phyloP scores from a whole-genome alignment of 768 basidiomycete genomes.

The Lactarius deliciosus region DNA sequence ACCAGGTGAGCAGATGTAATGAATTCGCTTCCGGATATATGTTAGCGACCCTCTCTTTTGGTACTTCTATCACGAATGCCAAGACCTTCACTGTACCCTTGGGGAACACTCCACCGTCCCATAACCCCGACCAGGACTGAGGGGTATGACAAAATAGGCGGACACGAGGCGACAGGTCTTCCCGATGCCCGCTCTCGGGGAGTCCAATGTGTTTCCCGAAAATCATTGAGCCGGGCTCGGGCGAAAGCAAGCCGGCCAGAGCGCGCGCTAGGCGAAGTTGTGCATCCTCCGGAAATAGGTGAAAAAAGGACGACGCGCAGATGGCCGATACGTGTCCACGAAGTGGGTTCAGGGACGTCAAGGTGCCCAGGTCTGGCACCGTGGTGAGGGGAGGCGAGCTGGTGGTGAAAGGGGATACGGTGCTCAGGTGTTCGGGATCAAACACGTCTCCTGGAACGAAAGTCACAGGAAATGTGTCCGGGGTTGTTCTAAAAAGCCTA shows the following conservation, averaged over 20 bases:
- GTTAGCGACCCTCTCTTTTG: neutral
- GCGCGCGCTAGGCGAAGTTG: slow-evolving; percentile 45
- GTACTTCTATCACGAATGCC: slow-evolving; percentile 14
- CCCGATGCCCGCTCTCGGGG: slow-evolving; percentile 36
- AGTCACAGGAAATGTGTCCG: slow-evolving; percentile 50
- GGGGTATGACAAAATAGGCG: slow-evolving; percentile 39
- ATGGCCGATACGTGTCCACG: slow-evolving; percentile 49
- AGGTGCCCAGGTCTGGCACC: slow-evolving; percentile 33
- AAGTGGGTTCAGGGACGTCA: slow-evolving; percentile 47
- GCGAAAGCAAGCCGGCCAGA: slow-evolving; percentile 45
- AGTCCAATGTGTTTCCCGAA: slow-evolving; percentile 44
- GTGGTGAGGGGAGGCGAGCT: slow-evolving; percentile 29
- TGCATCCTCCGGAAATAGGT: slow-evolving; percentile 44
- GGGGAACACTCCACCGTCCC: slow-evolving; percentile 41
- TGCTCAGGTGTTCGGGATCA: slow-evolving; percentile 44
- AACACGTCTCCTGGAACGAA: slow-evolving; percentile 60
- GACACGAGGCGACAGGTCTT: neutral
- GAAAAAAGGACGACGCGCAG: slow-evolving; percentile 51
- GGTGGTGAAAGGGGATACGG: slow-evolving; percentile 32
- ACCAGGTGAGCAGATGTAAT: neutral
- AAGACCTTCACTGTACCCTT: slow-evolving; percentile 38
- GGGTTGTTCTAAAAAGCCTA: slow-evolving; percentile 53
- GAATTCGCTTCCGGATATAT: neutral
- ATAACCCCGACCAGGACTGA: slow-evolving; percentile 40
- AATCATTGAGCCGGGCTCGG: slow-evolving; percentile 45